Evolutionary conservation across 495 filamentous ascomycete species (phyloP), one percentile per base, ranked within the genome.

Genomic region (Astrocystis sublimbata): DNA sequence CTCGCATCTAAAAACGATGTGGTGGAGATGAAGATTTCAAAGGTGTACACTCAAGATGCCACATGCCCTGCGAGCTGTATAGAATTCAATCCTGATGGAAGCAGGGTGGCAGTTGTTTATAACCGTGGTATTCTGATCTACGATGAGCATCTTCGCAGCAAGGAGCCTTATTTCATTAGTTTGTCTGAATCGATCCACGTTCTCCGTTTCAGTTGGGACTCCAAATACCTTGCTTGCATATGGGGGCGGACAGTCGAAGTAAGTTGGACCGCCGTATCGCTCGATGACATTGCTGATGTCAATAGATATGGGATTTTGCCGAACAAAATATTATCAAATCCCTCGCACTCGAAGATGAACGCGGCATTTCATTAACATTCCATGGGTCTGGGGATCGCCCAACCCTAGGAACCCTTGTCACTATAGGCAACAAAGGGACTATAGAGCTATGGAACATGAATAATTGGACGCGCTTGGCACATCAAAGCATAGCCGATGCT

Each of bases 341-440:
- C n/a, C n/a, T n/a, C 10, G 13, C 0, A 3, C 13, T 51, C 23
- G 1, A 1, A 2, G 23, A 5, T 6, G 3, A 21, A 0, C 17
- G 5, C 2, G 3, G 7, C 0, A 1, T n/a, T n/a, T n/a, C 0
- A 12, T 2, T 46, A 4, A 12, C 0, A 1, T 46, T 50, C 6
- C 23, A 54, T 13, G 2, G 30, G 5, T 61, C 55, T n/a, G 13
- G 17, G 6, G 49, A 54, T 41, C 17, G 23, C 6, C 35, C 4
- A 21, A 55, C 26, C 15, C 23, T 61, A 46, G 49, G 8, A 21
- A 55, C 26, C 15, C 23, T 61, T 55, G 49, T 12, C 17, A 54
- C 9, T 46, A 19, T 7, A 21, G n/a, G 1, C n/a, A 8, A 1
- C 0, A 2, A 46, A 8, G 15, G 12, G 5, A 46, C n/a, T 24